phyloP scores from a whole-genome alignment of 2,329 filamentous ascomycete species.

The Fusarium newnesense region DNA sequence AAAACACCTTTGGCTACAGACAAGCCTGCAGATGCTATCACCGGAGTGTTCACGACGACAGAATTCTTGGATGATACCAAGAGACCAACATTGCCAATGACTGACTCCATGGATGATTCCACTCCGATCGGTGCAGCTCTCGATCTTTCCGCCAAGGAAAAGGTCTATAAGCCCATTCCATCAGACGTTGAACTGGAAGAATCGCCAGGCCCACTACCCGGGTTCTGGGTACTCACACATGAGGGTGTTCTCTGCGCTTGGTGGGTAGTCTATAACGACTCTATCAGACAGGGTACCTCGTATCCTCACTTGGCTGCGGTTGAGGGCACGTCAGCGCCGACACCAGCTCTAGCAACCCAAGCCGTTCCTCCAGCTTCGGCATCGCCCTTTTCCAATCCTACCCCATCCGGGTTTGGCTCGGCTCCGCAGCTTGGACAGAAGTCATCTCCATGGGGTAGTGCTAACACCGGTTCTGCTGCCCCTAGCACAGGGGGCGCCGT shows the following conservation, averaged over 20 bases:
- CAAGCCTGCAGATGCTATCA: conserved; percentile 67
- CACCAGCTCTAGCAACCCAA: conserved; percentile 45
- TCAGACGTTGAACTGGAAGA: conserved; percentile 80
- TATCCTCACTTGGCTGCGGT: conserved; percentile 75
- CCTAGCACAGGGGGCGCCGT: conserved; percentile 49
- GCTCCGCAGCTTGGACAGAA: conserved; percentile 60
- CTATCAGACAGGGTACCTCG: conserved; percentile 76
- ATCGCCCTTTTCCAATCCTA: conserved; percentile 45
- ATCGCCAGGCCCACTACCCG: conserved; percentile 83
- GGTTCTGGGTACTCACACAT: conserved; percentile 85
- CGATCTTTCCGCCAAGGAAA: conserved; percentile 86
- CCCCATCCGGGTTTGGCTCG: conserved; percentile 55
- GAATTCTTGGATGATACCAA: conserved; percentile 78
- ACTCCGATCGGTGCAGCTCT: conserved; percentile 83
- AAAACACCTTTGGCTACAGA: conserved; percentile 72
- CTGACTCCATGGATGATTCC: conserved; percentile 68
- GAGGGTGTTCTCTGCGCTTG: conserved; percentile 86
- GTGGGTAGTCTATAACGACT: conserved; percentile 93
- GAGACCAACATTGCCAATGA: conserved; percentile 80
- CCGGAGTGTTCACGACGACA: conserved; percentile 78
- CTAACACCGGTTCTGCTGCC: conserved; percentile 45
- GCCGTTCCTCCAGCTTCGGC: conserved; percentile 46
- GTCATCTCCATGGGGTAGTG: conserved; percentile 61
- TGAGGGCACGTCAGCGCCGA: conserved; percentile 49
- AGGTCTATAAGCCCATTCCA: conserved; percentile 80